Evolutionary conservation across 805 yeast genomes (phyloP), one percentile per base, ranked within the genome.

Genomic region (Kodamaea sagamina): DNA sequence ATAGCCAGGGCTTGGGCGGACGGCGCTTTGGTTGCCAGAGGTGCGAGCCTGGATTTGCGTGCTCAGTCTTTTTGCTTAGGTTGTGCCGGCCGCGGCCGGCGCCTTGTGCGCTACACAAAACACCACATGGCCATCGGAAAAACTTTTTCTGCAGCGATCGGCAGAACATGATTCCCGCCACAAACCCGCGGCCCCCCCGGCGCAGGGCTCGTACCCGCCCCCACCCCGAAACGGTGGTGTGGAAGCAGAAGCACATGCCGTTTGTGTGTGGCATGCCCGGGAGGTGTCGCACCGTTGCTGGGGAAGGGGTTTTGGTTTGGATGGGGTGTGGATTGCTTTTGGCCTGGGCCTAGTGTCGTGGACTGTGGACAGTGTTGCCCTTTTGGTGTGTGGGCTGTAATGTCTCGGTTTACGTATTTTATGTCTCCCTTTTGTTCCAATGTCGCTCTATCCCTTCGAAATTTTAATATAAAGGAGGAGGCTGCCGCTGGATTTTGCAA

Each of bases 41-140:
- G n/a, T n/a, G n/a, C n/a, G n/a, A n/a, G n/a, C n/a, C n/a, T n/a
- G n/a, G n/a, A n/a, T n/a, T n/a, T n/a, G n/a, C n/a, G n/a, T n/a
- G n/a, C n/a, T n/a, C n/a, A n/a, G n/a, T n/a, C n/a, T n/a, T n/a
- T n/a, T n/a, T n/a, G n/a, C n/a, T n/a, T n/a, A n/a, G n/a, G n/a
- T n/a, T n/a, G n/a, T n/a, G n/a, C n/a, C n/a, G n/a, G n/a, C n/a
- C n/a, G n/a, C n/a, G n/a, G n/a, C n/a, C 31, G 13, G 13, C 31
- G n/a, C 31, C 11, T 16, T 16, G 13, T 27, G n/a, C 31, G 8
- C 3, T 27, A 27, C 34, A 29, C 34, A 29, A 29, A 29, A 8
- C 18, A 13, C 9, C n/a, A 13, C 19, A 15, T 17, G 41, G 31
- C 11, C 42, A 39, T 39, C 42, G 42, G 42, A 39, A 39, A 39